phyloP scores from a whole-genome alignment of 441 rosid species.

The Pelargonium cotyledonis region DNA sequence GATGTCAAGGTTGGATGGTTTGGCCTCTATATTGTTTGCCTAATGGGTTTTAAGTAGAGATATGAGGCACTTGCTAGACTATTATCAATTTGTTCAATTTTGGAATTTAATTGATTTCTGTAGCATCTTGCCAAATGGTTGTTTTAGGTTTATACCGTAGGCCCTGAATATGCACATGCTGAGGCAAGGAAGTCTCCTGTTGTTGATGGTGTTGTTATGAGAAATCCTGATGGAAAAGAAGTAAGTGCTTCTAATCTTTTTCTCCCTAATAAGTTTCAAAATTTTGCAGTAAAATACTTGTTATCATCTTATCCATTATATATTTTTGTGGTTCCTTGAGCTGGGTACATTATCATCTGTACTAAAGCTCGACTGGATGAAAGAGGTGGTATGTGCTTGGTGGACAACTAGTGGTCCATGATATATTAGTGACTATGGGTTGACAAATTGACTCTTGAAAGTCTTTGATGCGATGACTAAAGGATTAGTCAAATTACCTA shows the following conservation, averaged over 20 bases:
- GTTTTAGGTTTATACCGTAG: constrained; percentile 89
- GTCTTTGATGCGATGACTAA: background rate
- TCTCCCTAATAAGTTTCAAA: background rate
- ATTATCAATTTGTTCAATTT: constrained; percentile 6
- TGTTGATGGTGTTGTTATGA: constrained; percentile 99
- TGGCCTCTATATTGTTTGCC: constrained; percentile 6
- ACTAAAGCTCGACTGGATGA: background rate
- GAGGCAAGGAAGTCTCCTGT: constrained; percentile 99
- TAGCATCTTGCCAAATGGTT: constrained; percentile 28
- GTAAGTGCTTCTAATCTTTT: constrained; percentile 40
- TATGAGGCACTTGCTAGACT: constrained; percentile 5
- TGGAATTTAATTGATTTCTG: constrained; percentile 14
- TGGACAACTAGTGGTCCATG: background rate
- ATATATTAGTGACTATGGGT: background rate
- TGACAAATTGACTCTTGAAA: background rate
- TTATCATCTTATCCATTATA: background rate
- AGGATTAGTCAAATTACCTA: background rate
- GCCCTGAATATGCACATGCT: constrained; percentile 99
- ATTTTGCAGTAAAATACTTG: background rate
- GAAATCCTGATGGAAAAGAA: constrained; percentile 98
- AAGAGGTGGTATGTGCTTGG: background rate
- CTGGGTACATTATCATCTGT: background rate
- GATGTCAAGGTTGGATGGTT: constrained; percentile 80
- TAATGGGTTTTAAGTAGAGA: background rate
- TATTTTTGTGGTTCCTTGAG: background rate